Base-by-base conservation (phyloP, 2,329 filamentous ascomycete species). In the Verticillium dahliae region DNA sequence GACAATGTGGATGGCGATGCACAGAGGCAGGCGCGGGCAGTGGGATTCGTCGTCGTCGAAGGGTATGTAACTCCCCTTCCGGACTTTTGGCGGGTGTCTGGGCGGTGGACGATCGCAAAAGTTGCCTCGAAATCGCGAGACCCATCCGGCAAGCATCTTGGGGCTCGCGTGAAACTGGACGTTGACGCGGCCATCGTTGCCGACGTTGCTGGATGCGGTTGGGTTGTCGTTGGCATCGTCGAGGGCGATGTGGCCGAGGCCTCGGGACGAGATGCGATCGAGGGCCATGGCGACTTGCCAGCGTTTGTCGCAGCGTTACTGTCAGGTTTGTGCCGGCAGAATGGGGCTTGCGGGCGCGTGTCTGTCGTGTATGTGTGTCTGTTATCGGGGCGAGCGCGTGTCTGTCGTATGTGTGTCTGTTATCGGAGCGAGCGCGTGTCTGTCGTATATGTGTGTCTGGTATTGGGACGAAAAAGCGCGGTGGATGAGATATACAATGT, bases 1-100 rank as follows among this genome's bases (percentile, higher is more conserved):
- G 38, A 73, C 72, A 22, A 73, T 71, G 56, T 72, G 72, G 34
- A 73, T 73, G 13, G 70, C 72, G 35, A 73, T 71, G 52, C 70
- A 69, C 1, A 73, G 65, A 7, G 70, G 67, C 14, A 69, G 71
- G 6, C 60, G 60, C 41, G 63, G 45, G 0, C 37, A 35, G 3
- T 56, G 57, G 27, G 57, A 7, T 41, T 50, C 37, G 13, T 65
- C 60, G 14, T 63, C 54, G 34, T 62, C 7, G 1, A 62, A 38
- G 13, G 59, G 58, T 4, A 58, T 64, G 56, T 58, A 62, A n/a
- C 56, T 3, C 58, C 58, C 33, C n/a, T 11, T 50, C 60, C 9
- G 56, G 35, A 18, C 56, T 22, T 37, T 58, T 27, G 35, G 57
- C 41, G 31, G 55, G 15, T 22, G 33, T 7, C 33, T 37, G 5